These are phyloP conservation scores for Mucor racemosus DNA, from an alignment of 371 early-diverging fungal genomes.

Conservation along the genomic window DNA sequence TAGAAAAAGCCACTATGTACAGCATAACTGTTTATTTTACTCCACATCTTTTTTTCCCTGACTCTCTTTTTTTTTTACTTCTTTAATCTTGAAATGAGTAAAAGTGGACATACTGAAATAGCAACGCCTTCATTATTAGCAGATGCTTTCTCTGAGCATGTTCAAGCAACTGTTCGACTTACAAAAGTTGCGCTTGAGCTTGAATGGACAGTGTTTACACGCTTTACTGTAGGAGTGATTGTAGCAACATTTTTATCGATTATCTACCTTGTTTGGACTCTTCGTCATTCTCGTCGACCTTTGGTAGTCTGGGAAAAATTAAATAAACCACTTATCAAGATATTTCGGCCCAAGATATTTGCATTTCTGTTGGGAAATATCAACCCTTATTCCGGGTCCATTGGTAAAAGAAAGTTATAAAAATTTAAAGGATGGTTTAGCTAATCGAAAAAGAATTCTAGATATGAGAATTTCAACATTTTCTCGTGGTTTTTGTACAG, in stretches of 20 bases:
- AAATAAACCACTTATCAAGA: conserved; percentile 48
- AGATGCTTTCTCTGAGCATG: conserved; percentile 42
- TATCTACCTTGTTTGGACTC: conserved; percentile 43
- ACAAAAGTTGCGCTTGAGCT: conserved; percentile 44
- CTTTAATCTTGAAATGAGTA: background rate
- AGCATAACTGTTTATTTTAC: background rate
- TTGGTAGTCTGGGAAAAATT: conserved; percentile 51
- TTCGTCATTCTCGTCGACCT: conserved; percentile 47
- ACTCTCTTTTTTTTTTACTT: background rate
- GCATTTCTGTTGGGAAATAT: conserved; percentile 36
- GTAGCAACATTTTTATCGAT: conserved; percentile 39
- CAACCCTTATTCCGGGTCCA: conserved; percentile 49
- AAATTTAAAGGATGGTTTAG: background rate
- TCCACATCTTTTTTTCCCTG: background rate
- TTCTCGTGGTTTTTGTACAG: conserved; percentile 54
- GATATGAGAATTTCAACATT: conserved; percentile 54
- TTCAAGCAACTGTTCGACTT: conserved; percentile 40
- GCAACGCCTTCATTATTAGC: conserved; percentile 22
- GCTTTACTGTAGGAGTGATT: conserved; percentile 47
- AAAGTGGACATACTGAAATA: background rate
- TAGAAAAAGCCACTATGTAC: background rate
- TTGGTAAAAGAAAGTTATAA: too few relatives aligned
- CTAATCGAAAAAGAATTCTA: conserved; percentile 5
- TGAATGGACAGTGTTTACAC: conserved; percentile 56
- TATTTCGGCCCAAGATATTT: conserved; percentile 50